Evolutionary conservation across 2,329 filamentous ascomycete genomes (phyloP), one percentile per base, ranked within the genome.

Genomic region (Chrysoporthe cubensis): DNA sequence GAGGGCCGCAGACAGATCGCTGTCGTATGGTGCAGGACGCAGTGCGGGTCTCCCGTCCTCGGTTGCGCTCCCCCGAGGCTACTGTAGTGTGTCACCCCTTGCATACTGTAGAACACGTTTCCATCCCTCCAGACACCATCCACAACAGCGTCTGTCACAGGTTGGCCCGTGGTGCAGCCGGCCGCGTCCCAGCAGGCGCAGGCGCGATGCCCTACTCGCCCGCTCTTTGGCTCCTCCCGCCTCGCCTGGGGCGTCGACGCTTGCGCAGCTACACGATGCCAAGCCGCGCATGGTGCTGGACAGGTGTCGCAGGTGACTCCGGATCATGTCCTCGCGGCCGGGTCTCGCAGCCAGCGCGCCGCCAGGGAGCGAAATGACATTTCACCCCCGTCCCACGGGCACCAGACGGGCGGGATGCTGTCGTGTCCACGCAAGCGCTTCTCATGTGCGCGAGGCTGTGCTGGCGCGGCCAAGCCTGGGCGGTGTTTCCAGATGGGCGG

Each of bases 151-250:
- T 40, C 54, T 40, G 54, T 57, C 40, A 37, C 54, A 57, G 34
- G 34, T 57, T 37, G 34, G 32, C n/a, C 54, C 54, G 40, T 57
- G 54, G 54, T 57, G 54, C 54, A 57, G 54, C 34, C 9, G 32
- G 34, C 34, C 16, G 16, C n/a, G 54, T 57, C 9, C 32, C 54
- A 57, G 54, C 34, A 57, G 54, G 34, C 54, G 54, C 54, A 18
- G 3, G 50, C 21, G 11, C 26, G 26, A 54, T 54, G 50, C 14
- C 21, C 14, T 52, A 26, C 4, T 54, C 32, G 13, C 3, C 16
- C n/a, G 0, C 16, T 56, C 11, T 34, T 56, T 54, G 26, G 26
- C 26, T 26, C 26, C 26, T 26, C 26, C 26, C 26, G 26, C 26
- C 26, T 26, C 26, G 26, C 26, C 26, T 26, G 26, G 26, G 26